Percentiles rank a stretch among this genome's conserved stretches.
phyloP scores from a whole-genome alignment of 768 basidiomycete genomes.

The Solioccasus polychromus region DNA sequence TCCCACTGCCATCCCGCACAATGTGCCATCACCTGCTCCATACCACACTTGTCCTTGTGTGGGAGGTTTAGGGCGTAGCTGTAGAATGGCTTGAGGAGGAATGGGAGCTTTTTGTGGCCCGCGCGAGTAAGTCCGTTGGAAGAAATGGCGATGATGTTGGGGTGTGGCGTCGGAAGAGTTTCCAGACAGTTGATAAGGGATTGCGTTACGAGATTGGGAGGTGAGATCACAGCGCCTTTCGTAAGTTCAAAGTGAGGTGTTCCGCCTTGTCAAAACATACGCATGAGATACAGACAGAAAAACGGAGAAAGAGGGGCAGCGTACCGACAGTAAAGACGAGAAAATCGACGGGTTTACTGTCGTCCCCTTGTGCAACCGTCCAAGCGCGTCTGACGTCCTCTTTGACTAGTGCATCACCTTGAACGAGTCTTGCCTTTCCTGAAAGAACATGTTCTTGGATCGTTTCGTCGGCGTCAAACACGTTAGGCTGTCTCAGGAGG shows the following conservation, averaged over 20 bases:
- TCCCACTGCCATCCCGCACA: constrained; percentile 53
- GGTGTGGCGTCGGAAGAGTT: constrained; percentile 46
- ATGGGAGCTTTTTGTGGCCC: constrained; percentile 46
- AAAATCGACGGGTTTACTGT: constrained; percentile 42
- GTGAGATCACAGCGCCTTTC: constrained; percentile 48
- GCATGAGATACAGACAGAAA: neutral
- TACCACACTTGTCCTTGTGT: constrained; percentile 60
- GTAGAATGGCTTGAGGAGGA: constrained; percentile 50
- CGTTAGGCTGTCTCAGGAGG: constrained; percentile 49
- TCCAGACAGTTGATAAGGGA: constrained; percentile 53
- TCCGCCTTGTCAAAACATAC: constrained; percentile 4
- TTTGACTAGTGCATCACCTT: constrained; percentile 58
- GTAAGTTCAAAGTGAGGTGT: constrained; percentile 41
- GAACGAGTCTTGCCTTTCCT: constrained; percentile 51
- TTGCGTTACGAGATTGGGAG: constrained; percentile 57
- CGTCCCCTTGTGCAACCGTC: constrained; percentile 35
- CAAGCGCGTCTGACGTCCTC: constrained; percentile 53
- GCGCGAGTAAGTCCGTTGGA: constrained; percentile 48
- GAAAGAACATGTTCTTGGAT: constrained; percentile 51
- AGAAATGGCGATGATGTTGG: constrained; percentile 54
- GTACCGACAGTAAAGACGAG: constrained; percentile 62
- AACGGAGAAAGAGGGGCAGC: constrained; percentile 8
- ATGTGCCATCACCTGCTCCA: constrained; percentile 50
- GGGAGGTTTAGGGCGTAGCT: constrained; percentile 40
- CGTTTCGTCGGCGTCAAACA: constrained; percentile 51